Evolutionary conservation across 2,329 filamentous ascomycete species (phyloP).

Genomic region (Cryoendolithus antarcticus): DNA sequence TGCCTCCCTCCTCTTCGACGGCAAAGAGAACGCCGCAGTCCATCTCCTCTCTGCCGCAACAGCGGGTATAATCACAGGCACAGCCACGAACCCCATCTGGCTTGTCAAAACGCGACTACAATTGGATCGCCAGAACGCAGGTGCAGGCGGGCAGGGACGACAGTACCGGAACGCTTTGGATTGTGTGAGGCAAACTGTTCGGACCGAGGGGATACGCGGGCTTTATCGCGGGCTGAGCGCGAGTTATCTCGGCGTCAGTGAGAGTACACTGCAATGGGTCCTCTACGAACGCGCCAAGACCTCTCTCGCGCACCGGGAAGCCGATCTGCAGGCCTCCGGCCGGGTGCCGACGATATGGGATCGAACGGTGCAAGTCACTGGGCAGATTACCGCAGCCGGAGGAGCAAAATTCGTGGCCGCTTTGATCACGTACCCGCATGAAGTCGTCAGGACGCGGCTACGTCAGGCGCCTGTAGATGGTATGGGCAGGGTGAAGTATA

Average conservation of each 20-base stretch:
- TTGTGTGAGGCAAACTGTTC: conserved; percentile 70
- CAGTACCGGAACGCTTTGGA: conserved; percentile 81
- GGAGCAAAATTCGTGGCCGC: conserved; percentile 77
- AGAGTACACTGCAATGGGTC: conserved; percentile 87
- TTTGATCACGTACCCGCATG: conserved; percentile 80
- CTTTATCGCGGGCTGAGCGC: conserved; percentile 86
- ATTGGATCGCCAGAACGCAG: conserved; percentile 71
- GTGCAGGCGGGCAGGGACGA: conserved; percentile 42
- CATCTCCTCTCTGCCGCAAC: conserved; percentile 65
- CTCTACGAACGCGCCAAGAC: conserved; percentile 88
- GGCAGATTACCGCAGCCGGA: conserved; percentile 67
- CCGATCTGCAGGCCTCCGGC: conserved; percentile 41
- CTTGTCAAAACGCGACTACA: conserved; percentile 88
- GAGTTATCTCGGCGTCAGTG: conserved; percentile 80
- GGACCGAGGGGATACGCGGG: conserved; percentile 66
- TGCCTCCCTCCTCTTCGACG: conserved; percentile 59
- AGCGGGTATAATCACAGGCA: conserved; percentile 76
- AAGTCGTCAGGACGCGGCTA: conserved; percentile 74
- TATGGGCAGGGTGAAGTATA: conserved; percentile 59
- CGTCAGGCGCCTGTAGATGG: conserved; percentile 62
- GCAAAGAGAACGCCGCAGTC: conserved; percentile 59
- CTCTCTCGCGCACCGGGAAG: conserved; percentile 53
- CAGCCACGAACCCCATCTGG: conserved; percentile 93
- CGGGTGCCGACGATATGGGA: conserved; percentile 60
- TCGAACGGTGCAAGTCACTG: conserved; percentile 61